Evolutionary conservation across 345 rosid genomes (phyloP).

Genomic region (Sisymbrium altissimum): DNA sequence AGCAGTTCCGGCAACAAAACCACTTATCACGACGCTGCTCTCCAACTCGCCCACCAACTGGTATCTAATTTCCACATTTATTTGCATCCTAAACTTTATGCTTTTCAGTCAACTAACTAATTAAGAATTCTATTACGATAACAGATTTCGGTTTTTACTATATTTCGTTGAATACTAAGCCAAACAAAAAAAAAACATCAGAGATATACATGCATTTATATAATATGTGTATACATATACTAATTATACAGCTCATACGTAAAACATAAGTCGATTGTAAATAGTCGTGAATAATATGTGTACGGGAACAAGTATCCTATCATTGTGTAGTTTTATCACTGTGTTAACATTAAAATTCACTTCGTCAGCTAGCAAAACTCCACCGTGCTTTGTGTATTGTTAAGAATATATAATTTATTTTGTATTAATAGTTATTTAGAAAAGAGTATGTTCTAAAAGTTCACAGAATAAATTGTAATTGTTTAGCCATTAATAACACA

Average conservation of each 20-base stretch:
- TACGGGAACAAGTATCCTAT: background rate
- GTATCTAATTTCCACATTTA: constrained; percentile 6
- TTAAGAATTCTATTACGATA: background rate
- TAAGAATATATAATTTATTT: background rate
- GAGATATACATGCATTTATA: background rate
- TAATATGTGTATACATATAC: too few relatives aligned
- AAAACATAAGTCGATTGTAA: background rate
- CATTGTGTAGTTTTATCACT: background rate
- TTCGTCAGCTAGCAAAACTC: background rate
- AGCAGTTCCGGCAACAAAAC: constrained; percentile 36
- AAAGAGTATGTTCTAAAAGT: background rate
- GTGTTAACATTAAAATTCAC: background rate
- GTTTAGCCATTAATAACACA: background rate
- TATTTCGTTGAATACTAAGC: background rate
- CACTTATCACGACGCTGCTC: constrained; percentile 38
- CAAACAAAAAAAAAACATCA: background rate
- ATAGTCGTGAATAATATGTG: too few relatives aligned
- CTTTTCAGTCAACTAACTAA: background rate
- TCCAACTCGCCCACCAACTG: constrained; percentile 31
- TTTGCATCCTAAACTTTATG: background rate
- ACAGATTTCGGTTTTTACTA: background rate
- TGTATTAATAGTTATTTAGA: background rate
- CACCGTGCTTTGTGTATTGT: background rate
- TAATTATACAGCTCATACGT: background rate
- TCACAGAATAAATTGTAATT: background rate